Evolutionary conservation across 345 rosid genomes (phyloP), one percentile per base, ranked within the genome.

Genomic region (Noccaea caerulescens): DNA sequence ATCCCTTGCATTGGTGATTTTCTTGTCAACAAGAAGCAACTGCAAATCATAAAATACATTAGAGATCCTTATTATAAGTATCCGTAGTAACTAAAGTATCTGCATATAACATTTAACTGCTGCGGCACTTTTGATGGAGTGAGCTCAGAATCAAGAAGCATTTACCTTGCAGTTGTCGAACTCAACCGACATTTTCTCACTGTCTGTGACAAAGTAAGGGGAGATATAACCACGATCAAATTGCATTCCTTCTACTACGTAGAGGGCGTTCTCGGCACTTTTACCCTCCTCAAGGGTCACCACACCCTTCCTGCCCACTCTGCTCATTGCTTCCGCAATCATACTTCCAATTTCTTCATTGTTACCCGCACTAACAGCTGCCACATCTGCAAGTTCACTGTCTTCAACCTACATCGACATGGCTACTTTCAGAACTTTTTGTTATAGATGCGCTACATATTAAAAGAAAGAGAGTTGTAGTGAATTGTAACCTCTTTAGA

Each of bases 161-260:
- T 1, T 30, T 77, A 94, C 99, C 98, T 95, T 95, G 92, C 97
- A 95, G 69, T 92, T 92, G 45, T 95, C 99, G 56, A 33, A 95
- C 73, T 95, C 99, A 64, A 90, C 99, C 2, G 99, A 44, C 99
- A 95, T 95, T 83, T 92, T 95, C 82, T 95, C 98, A 36, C 97
- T 80, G 67, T 95, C 98, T 1, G 98, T 95, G 7, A 95, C 98
- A 52, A 95, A 95, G 82, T 92, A 95, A 13, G 99, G 99, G 27
- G 99, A 95, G 72, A 92, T 90, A 61, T 95, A 95, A 68, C 99
- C 99, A 7, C 98, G 96, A 27, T 95, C 99, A 76, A 95, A 95
- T 63, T 95, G 99, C 99, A 92, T 95, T 72, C 99, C 99, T 79
- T 95, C 99, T 36, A 95, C 99, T 16, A 92, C 98, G 78, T 95